Evolutionary conservation across 1,284 basidiomycete genomes (phyloP).

Genomic region (Trametes hirsuta): DNA sequence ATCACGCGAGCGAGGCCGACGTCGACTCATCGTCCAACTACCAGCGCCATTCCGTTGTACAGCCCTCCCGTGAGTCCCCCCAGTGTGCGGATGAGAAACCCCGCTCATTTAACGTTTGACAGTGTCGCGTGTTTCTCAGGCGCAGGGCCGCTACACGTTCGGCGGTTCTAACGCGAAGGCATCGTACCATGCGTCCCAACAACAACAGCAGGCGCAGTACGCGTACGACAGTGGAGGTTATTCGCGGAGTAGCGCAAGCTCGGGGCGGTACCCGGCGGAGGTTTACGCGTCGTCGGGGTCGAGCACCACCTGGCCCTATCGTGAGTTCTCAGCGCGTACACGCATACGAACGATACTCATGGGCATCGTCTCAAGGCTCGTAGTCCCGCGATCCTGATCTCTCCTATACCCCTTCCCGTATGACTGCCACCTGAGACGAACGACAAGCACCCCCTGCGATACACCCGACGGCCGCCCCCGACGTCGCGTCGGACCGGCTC

Average conservation of each 20-base stretch:
- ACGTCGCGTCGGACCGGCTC: too few species aligned
- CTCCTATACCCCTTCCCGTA: too few species aligned
- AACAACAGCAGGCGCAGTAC: slow-evolving; percentile 6
- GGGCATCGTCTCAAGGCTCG: too few species aligned
- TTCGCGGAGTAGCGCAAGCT: not conserved
- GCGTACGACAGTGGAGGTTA: slow-evolving; percentile 16
- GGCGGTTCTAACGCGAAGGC: slow-evolving; percentile 9
- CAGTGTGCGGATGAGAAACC: too few species aligned
- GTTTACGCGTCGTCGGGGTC: slow-evolving; percentile 16
- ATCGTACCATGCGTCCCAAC: slow-evolving; percentile 5
- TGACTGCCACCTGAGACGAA: too few species aligned
- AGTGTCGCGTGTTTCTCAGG: slow-evolving; percentile 25
- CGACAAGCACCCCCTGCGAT: too few species aligned
- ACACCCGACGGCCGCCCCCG: too few species aligned
- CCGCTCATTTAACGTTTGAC: not conserved
- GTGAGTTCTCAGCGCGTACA: not conserved
- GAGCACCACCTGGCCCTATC: slow-evolving; percentile 6
- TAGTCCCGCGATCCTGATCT: too few species aligned
- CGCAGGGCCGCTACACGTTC: slow-evolving; percentile 14
- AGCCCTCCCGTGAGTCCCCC: slow-evolving; percentile 20
- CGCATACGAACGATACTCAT: too few species aligned
- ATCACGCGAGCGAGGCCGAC: slow-evolving; percentile 5
- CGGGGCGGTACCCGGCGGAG: slow-evolving; percentile 12
- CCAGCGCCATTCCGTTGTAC: slow-evolving; percentile 14
- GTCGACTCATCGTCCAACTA: slow-evolving; percentile 12